Percentiles rank a stretch among this genome's conserved stretches.
These are phyloP conservation scores for Nemophila menziesii DNA, from an alignment of 257 asterid genomes.

Conservation along the genomic window DNA sequence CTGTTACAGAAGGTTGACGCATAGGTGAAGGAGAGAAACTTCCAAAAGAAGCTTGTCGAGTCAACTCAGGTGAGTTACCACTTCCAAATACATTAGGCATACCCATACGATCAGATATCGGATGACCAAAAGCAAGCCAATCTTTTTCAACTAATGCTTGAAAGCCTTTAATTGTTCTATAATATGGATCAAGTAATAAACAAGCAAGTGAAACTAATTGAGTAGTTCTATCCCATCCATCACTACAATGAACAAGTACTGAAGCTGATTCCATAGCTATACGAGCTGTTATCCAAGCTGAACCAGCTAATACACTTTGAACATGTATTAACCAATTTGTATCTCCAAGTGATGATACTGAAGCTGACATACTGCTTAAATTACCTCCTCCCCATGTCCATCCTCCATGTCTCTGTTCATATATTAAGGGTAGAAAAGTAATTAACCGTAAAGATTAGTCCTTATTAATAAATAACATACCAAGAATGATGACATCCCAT, in stretches of 20 bases:
- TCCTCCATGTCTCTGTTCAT: slow-evolving; percentile 94
- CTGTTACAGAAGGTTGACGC: slow-evolving; percentile 60
- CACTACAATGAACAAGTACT: slow-evolving; percentile 99
- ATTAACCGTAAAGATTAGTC: too few relatives aligned
- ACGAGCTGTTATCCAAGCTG: slow-evolving; percentile 99
- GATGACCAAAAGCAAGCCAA: slow-evolving; percentile 99
- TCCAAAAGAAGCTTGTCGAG: slow-evolving; percentile 71
- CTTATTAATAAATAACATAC: too few relatives aligned
- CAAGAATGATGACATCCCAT: slow-evolving; percentile 93
- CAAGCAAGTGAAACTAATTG: slow-evolving; percentile 93
- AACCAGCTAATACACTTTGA: slow-evolving; percentile 93
- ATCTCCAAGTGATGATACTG: slow-evolving; percentile 94
- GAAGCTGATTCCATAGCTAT: slow-evolving; percentile 91
- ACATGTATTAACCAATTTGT: slow-evolving; percentile 98
- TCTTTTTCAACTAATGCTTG: slow-evolving; percentile 97
- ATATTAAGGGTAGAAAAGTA: too few relatives aligned
- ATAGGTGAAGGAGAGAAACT: slow-evolving; percentile 58
- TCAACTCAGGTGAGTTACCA: slow-evolving; percentile 66
- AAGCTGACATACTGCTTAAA: slow-evolving; percentile 99
- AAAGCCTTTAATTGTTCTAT: slow-evolving; percentile 80
- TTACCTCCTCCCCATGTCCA: slow-evolving; percentile 99
- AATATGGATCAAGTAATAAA: slow-evolving; percentile 92
- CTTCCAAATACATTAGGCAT: slow-evolving; percentile 66
- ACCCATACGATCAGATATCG: slow-evolving; percentile 91
- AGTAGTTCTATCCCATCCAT: slow-evolving; percentile 99